Conservation (phyloP, 106 monocot genomes). For the Dendrobium chrysotoxum region DNA sequence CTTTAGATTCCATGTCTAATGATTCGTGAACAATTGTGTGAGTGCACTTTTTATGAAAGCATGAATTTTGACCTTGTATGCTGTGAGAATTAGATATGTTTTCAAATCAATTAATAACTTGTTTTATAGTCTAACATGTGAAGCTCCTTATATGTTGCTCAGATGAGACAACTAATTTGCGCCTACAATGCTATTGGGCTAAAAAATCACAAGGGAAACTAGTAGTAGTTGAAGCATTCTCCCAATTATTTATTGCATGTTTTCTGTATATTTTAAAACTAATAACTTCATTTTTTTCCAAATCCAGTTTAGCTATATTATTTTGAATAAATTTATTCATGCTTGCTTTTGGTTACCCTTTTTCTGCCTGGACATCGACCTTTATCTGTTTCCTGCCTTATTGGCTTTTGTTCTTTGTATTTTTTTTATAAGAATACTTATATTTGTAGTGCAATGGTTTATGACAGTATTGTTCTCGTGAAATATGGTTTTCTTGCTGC, state of each 20-base stretch:
- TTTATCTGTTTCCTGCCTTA: background rate
- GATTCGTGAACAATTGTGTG: too few relatives aligned
- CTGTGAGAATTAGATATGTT: too few relatives aligned
- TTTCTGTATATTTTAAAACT: too few relatives aligned
- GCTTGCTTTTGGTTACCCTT: background rate
- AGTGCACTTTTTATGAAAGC: too few relatives aligned
- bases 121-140: background rate
- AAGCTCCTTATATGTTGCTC: background rate
- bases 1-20: too few relatives aligned
- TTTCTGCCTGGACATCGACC: background rate
- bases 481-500: background rate
- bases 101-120: too few relatives aligned
- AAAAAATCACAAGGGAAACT: background rate
- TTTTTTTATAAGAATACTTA: background rate
- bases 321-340: background rate
- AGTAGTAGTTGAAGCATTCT: background rate
- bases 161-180: too few relatives aligned
- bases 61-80: too few relatives aligned
- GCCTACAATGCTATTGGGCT: background rate
- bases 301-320: too few relatives aligned
- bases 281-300: too few relatives aligned
- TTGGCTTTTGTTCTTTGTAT: background rate
- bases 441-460: background rate
- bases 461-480: background rate
- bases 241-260: background rate